Evolutionary conservation across 2,329 filamentous ascomycete genomes (phyloP).

Genomic region (Ophiostoma fasciatum): DNA sequence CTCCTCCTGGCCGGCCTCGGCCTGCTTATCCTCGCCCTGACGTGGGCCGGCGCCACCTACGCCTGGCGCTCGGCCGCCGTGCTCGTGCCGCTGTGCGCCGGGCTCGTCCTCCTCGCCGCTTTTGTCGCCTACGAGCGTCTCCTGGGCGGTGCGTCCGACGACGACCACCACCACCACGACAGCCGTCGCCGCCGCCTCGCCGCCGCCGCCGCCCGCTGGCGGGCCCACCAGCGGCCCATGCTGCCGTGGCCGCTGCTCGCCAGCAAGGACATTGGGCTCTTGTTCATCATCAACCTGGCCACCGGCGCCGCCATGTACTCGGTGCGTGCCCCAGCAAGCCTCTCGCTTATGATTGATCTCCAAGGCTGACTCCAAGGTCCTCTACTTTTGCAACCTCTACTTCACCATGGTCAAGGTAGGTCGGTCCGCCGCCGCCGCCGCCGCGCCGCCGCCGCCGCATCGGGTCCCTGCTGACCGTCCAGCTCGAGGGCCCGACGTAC

Average conservation of each 20-base stretch:
- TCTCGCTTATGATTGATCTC: conserved; percentile 1
- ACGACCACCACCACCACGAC: too few species aligned
- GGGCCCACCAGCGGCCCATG: conserved; percentile 39
- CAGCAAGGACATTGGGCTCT: conserved; percentile 41
- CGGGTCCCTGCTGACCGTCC: conserved; percentile 21
- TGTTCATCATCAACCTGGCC: conserved; percentile 47
- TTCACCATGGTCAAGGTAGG: conserved; percentile 39
- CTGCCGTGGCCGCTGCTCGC: conserved; percentile 44
- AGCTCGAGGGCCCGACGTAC: conserved; percentile 4
- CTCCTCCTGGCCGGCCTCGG: conserved; percentile 41
- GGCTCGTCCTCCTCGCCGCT: conserved; percentile 22
- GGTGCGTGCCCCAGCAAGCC: conserved; percentile 16
- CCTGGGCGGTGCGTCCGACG: too few species aligned
- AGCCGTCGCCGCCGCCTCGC: too few species aligned
- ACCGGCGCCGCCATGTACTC: conserved; percentile 40
- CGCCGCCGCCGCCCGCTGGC: too few species aligned
- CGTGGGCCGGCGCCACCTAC: conserved; percentile 40
- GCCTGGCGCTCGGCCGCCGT: conserved; percentile 35
- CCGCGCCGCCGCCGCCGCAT: too few species aligned
- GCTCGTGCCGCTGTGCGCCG: conserved; percentile 31
- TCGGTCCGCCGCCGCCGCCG: too few species aligned
- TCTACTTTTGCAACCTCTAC: conserved; percentile 57
- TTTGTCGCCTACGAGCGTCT: conserved; percentile 39
- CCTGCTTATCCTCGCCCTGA: conserved; percentile 37
- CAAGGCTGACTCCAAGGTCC: conserved; percentile 29